Conservation (phyloP, 208 protist species). For the Acanthamoeba lugdunensis region DNA sequence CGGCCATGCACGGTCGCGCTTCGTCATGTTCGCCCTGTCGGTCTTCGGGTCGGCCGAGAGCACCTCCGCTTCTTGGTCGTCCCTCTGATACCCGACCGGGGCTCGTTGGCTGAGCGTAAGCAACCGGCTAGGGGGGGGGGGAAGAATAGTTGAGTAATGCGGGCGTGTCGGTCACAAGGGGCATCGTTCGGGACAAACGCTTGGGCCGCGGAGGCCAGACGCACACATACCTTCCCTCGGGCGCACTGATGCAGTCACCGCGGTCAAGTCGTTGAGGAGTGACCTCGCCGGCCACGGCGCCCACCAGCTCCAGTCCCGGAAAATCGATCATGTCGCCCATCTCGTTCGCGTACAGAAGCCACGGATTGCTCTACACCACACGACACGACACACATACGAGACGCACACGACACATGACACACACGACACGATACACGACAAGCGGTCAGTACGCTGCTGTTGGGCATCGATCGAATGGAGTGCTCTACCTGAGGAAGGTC, state of each 20-base stretch:
- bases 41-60: neutral
- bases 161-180: no score
- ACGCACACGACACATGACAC: neutral
- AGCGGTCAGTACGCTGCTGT: neutral
- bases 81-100: neutral
- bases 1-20: neutral
- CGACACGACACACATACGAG: no score
- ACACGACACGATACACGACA: neutral
- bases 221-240: neutral
- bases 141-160: no score
- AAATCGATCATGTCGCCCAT: slow-evolving; percentile 3
- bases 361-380: slow-evolving; percentile 2
- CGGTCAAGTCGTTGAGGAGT: neutral
- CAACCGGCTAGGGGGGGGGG: neutral
- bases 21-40: neutral
- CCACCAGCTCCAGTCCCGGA: neutral
- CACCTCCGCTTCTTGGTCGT: neutral
- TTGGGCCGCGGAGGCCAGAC: no score
- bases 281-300: neutral
- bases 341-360: slow-evolving; percentile 12
- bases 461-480: neutral
- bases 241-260: neutral
- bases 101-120: slow-evolving; percentile 3
- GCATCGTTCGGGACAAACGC: no score
- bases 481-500: neutral